Conservation (phyloP, 257 asterid species). For the Solanum corneliomulleri region DNA sequence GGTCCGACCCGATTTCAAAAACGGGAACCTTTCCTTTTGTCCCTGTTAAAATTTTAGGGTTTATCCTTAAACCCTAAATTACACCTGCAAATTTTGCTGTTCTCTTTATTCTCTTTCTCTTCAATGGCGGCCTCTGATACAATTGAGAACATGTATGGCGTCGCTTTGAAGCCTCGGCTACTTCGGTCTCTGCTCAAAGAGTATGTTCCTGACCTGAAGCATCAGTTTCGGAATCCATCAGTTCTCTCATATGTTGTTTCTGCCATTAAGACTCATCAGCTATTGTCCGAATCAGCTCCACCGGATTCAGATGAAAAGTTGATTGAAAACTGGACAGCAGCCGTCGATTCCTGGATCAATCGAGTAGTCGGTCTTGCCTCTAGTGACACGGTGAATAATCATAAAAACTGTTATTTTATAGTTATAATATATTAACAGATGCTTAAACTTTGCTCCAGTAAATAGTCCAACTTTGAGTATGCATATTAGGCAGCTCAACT, state of each 20-base stretch:
- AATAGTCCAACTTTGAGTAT: not conserved
- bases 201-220: conserved; percentile 63
- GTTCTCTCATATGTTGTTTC: conserved; percentile 57
- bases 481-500: not conserved
- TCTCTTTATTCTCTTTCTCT: not conserved
- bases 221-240: conserved; percentile 43
- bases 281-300: conserved; percentile 42
- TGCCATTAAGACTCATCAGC: conserved; percentile 36
- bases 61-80: conserved; percentile 25
- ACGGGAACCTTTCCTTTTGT: not conserved
- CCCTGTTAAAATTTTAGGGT: not conserved
- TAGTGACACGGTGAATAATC: conserved; percentile 37
- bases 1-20: not conserved
- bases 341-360: conserved; percentile 73
- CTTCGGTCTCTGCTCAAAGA: conserved; percentile 58
- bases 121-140: conserved; percentile 35
- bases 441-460: not conserved
- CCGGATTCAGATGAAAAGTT: conserved; percentile 21
- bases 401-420: not conserved
- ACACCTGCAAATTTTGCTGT: not conserved
- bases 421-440: not conserved
- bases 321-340: conserved; percentile 49
- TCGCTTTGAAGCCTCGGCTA: conserved; percentile 45
- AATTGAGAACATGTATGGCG: conserved; percentile 25
- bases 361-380: conserved; percentile 51